phyloP scores from a whole-genome alignment of 176 grass and related monocot genomes.

The Ampelocalamus luodianensis region DNA sequence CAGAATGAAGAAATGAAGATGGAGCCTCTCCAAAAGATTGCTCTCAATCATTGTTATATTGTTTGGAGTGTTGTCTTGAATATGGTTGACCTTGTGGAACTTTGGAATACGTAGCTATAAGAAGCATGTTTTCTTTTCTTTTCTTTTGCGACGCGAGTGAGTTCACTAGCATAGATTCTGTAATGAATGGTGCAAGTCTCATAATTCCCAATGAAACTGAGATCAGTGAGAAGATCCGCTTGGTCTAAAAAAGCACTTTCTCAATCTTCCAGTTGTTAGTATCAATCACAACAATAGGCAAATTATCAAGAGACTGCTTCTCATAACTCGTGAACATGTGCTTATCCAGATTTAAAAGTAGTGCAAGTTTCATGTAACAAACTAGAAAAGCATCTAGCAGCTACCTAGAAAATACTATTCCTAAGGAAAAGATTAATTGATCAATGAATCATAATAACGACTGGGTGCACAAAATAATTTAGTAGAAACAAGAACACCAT shows the following conservation, averaged over 20 bases:
- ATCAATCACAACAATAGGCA: not conserved
- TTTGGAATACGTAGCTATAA: not conserved
- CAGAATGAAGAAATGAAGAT: not conserved
- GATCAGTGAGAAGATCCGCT: conserved; percentile 25
- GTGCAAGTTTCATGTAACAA: conserved; percentile 20
- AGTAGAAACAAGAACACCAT: conserved; percentile 29
- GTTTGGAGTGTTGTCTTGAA: not conserved
- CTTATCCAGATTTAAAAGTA: conserved; percentile 23
- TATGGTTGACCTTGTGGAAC: not conserved
- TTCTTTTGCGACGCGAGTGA: not conserved
- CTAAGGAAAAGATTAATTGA: conserved; percentile 17
- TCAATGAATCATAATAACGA: conserved; percentile 4
- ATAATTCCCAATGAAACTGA: conserved; percentile 13
- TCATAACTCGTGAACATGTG: conserved; percentile 1
- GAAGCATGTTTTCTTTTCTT: not conserved
- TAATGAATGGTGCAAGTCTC: not conserved
- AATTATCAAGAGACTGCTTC: conserved; percentile 27
- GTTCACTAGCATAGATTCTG: not conserved
- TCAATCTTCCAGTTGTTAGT: not conserved
- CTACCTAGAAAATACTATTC: not conserved
- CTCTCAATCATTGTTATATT: not conserved
- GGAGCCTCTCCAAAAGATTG: not conserved
- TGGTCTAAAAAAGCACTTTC: not conserved
- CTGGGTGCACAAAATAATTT: conserved; percentile 20
- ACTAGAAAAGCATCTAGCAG: conserved; percentile 12